These are phyloP conservation scores for Aspergillus sp. DNA, from an alignment of 2,329 filamentous ascomycete species.

Conservation along the genomic window DNA sequence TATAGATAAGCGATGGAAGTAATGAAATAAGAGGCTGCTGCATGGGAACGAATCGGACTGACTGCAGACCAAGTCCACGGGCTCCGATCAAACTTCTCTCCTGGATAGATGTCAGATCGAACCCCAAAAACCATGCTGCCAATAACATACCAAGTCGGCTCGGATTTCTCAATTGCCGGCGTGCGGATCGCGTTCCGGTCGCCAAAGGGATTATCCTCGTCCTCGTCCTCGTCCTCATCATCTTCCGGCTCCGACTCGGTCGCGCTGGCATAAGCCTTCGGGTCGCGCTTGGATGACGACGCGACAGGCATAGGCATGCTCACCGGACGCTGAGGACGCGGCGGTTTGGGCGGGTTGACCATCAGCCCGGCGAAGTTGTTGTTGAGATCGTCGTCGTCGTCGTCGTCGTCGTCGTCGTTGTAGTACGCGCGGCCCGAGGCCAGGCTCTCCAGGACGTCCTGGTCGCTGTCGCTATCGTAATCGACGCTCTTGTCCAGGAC, in stretches of 20 bases:
- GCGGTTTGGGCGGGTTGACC: slow-evolving; percentile 28
- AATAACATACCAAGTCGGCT: slow-evolving; percentile 26
- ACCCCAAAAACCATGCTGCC: not conserved
- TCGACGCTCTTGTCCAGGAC: slow-evolving; percentile 63
- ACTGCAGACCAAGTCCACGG: too few relatives aligned
- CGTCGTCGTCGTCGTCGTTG: too few relatives aligned
- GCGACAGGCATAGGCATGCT: slow-evolving; percentile 36
- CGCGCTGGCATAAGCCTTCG: slow-evolving; percentile 40
- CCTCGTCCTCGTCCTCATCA: slow-evolving; percentile 56
- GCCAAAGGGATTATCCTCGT: slow-evolving; percentile 79
- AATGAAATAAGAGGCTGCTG: too few relatives aligned
- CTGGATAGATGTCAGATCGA: slow-evolving; percentile 12
- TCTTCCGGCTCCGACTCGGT: slow-evolving; percentile 43
- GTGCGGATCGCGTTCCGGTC: slow-evolving; percentile 58
- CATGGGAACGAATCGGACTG: too few relatives aligned
- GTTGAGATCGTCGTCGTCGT: slow-evolving; percentile 19
- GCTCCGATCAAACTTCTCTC: slow-evolving; percentile 25
- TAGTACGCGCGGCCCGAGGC: too few relatives aligned
- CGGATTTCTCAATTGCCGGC: slow-evolving; percentile 21
- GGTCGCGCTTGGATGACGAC: slow-evolving; percentile 14
- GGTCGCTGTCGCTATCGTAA: slow-evolving; percentile 57
- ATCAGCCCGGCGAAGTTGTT: slow-evolving; percentile 26
- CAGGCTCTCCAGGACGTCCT: slow-evolving; percentile 38
- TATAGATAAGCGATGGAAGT: too few relatives aligned
- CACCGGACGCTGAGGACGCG: slow-evolving; percentile 50